Percentiles rank a stretch among this genome's conserved stretches.
phyloP scores from a whole-genome alignment of 371 early-diverging fungal species.

The Nematocida minor region DNA sequence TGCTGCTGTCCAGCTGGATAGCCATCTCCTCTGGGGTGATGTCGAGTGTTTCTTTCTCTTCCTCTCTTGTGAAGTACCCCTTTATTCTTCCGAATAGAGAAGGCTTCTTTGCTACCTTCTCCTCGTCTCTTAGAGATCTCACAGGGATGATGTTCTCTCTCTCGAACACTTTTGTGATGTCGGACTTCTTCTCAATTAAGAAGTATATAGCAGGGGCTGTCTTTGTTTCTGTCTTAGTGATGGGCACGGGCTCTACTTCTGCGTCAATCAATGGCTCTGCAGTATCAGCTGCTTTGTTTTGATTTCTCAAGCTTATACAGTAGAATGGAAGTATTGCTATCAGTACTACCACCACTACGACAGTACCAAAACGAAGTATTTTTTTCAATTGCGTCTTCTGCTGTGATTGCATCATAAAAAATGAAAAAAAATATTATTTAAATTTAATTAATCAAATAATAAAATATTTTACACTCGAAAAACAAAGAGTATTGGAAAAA shows the following conservation, averaged over 20 bases:
- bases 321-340: background rate
- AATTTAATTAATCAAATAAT: too few species aligned
- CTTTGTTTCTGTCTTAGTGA: too few species aligned
- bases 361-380: background rate
- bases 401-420: slow-evolving; percentile 6
- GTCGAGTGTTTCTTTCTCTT: background rate
- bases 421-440: slow-evolving; percentile 2
- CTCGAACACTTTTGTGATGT: slow-evolving; percentile 25
- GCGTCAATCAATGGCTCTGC: background rate
- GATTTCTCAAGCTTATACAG: background rate
- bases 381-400: background rate
- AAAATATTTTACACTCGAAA: background rate
- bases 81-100: background rate
- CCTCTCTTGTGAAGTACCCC: background rate
- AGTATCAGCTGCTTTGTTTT: background rate
- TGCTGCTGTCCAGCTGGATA: background rate
- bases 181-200: too few species aligned
- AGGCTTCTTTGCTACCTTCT: background rate
- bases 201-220: background rate
- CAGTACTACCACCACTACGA: background rate
- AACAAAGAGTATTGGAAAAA: background rate
- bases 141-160: slow-evolving; percentile 33
- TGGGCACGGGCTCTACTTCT: too few species aligned
- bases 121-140: background rate
- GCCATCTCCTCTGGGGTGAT: background rate